These are phyloP conservation scores for Dillenia turbinata DNA, from an alignment of 164 flowering plant genomes.

Conservation along the genomic window DNA sequence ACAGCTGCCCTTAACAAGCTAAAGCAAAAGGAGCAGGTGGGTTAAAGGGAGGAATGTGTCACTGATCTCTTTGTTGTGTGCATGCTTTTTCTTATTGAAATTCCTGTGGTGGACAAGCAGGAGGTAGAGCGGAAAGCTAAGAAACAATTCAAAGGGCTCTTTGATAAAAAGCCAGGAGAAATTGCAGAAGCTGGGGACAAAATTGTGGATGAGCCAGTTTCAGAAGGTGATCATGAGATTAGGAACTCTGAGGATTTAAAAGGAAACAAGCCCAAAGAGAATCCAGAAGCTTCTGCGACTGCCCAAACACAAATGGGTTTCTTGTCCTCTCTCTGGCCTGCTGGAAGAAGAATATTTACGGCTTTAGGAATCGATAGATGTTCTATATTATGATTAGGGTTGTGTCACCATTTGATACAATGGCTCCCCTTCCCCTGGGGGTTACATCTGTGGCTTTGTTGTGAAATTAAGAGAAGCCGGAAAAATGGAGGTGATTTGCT, in stretches of 20 bases:
- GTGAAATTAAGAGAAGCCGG: not conserved
- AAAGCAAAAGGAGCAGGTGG: constrained; percentile 74
- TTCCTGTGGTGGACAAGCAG: constrained; percentile 25
- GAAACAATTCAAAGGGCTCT: constrained; percentile 88
- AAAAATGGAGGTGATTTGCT: not conserved
- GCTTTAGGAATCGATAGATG: constrained; percentile 57
- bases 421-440: too few relatives aligned
- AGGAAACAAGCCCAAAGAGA: too few relatives aligned
- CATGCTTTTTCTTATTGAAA: too few relatives aligned
- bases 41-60: not conserved
- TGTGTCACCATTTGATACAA: not conserved
- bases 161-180: constrained; percentile 97
- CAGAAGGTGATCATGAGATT: constrained; percentile 25
- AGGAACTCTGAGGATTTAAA: constrained; percentile 14
- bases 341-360: constrained; percentile 49
- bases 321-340: constrained; percentile 55
- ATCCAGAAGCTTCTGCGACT: constrained; percentile 7
- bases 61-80: not conserved
- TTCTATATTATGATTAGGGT: constrained; percentile 43
- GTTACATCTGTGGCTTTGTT: not conserved
- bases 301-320: constrained; percentile 33
- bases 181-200: constrained; percentile 57
- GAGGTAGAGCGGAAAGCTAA: constrained; percentile 70
- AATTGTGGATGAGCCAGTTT: constrained; percentile 16
- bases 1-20: constrained; percentile 78